These are phyloP conservation scores for Eucalyptus tenuipes DNA, from an alignment of 345 rosid species.

Conservation along the genomic window DNA sequence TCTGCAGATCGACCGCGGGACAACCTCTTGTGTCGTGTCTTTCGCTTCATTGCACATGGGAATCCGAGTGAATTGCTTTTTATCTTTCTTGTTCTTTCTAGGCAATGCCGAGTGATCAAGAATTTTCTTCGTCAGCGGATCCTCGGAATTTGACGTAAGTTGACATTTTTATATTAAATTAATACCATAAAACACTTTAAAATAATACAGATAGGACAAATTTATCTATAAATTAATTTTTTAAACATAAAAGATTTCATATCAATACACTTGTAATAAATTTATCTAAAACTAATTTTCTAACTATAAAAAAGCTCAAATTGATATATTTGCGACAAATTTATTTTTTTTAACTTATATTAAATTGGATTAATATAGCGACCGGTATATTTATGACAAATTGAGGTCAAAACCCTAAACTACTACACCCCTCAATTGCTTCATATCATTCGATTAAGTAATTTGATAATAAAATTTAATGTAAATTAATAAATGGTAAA, in stretches of 20 bases:
- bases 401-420: no score
- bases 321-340: rapidly evolving
- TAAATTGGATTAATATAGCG: rapidly evolving
- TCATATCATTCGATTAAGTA: rapidly evolving
- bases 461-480: no score
- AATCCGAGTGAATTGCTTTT: neutral
- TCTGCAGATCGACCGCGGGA: neutral
- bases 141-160: no score
- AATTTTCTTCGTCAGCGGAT: neutral
- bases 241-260: no score
- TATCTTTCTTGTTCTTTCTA: neutral
- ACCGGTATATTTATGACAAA: rapidly evolving
- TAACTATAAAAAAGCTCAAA: rapidly evolving
- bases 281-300: no score
- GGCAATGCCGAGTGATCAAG: neutral
- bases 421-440: rapidly evolving
- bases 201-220: no score
- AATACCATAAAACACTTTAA: no score
- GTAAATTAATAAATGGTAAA: no score
- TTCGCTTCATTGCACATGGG: neutral
- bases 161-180: no score
- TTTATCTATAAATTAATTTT: no score
- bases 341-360: no score
- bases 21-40: neutral
- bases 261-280: rapidly evolving